phyloP scores from a whole-genome alignment of 805 yeast genomes.

The Zygosaccharomyces siamensis region DNA sequence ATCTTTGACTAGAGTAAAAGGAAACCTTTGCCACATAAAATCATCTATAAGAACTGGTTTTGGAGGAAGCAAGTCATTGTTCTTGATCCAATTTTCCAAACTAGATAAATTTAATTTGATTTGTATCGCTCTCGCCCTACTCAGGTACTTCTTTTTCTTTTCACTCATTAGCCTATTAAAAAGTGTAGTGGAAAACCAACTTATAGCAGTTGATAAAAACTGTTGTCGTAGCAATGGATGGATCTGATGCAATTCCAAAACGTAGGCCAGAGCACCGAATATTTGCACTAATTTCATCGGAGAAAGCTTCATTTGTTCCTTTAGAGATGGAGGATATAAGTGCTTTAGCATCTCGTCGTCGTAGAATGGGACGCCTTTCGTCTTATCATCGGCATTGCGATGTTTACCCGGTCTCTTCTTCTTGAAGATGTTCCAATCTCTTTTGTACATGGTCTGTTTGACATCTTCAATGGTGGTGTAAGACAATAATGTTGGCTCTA shows the following conservation, averaged over 20 bases:
- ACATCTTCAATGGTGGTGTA: constrained; percentile 82
- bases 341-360: constrained; percentile 71
- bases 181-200: constrained; percentile 66
- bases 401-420: constrained; percentile 33
- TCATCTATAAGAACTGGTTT: constrained; percentile 36
- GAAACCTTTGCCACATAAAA: constrained; percentile 37
- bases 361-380: constrained; percentile 29
- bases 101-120: constrained; percentile 80
- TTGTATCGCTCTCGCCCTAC: constrained; percentile 85
- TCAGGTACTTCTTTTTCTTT: constrained; percentile 53
- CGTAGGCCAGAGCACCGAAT: constrained; percentile 82
- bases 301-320: constrained; percentile 79
- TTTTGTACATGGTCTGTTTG: constrained; percentile 68
- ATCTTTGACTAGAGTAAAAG: constrained; percentile 36
- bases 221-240: constrained; percentile 76
- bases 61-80: constrained; percentile 30
- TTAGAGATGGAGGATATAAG: constrained; percentile 79
- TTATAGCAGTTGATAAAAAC: constrained; percentile 69
- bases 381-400: constrained; percentile 13
- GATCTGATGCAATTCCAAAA: constrained; percentile 73
- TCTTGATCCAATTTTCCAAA: constrained; percentile 89
- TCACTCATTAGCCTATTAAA: constrained; percentile 69
- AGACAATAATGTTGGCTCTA: constrained; percentile 66
- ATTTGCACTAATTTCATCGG: constrained; percentile 83
- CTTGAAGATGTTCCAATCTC: constrained; percentile 59